phyloP scores from a whole-genome alignment of 495 filamentous ascomycete genomes.

The Jackrogersella minutella region DNA sequence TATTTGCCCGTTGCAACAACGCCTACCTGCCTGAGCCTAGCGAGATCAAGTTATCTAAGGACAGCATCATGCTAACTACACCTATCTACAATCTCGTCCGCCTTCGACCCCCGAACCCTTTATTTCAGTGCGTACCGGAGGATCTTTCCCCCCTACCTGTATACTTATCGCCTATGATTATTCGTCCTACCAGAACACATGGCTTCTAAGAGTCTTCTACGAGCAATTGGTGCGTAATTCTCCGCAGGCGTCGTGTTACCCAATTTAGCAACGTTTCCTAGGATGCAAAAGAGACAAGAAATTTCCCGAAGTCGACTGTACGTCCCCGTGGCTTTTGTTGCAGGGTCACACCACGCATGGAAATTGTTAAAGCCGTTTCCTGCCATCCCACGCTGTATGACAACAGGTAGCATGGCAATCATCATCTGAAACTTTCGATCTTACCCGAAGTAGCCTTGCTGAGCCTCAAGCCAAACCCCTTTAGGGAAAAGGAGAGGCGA shows the following conservation, averaged over 20 bases:
- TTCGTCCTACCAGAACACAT: constrained; percentile 46
- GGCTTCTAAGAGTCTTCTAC: constrained; percentile 21
- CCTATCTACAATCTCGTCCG: neutral
- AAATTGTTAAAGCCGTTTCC: constrained; percentile 31
- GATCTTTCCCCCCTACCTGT: constrained; percentile 1
- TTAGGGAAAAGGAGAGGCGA: constrained; percentile 34
- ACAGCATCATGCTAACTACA: neutral
- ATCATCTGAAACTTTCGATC: constrained; percentile 39
- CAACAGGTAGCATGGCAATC: constrained; percentile 33
- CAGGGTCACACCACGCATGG: constrained; percentile 37
- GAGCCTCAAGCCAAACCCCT: constrained; percentile 35
- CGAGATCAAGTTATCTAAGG: neutral
- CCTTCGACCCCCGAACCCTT: constrained; percentile 11
- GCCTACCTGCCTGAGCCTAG: neutral
- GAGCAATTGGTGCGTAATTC: constrained; percentile 43
- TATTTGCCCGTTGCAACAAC: neutral
- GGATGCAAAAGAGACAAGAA: constrained; percentile 36
- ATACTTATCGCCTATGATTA: neutral
- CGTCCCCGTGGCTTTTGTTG: constrained; percentile 41
- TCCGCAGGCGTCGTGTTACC: constrained; percentile 42
- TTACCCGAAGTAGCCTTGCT: constrained; percentile 33
- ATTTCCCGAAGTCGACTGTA: constrained; percentile 50
- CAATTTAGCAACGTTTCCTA: constrained; percentile 30
- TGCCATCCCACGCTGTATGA: constrained; percentile 40
- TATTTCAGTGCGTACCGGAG: neutral